phyloP scores from a whole-genome alignment of 208 protist species.

The Herpetomonas tarakana region DNA sequence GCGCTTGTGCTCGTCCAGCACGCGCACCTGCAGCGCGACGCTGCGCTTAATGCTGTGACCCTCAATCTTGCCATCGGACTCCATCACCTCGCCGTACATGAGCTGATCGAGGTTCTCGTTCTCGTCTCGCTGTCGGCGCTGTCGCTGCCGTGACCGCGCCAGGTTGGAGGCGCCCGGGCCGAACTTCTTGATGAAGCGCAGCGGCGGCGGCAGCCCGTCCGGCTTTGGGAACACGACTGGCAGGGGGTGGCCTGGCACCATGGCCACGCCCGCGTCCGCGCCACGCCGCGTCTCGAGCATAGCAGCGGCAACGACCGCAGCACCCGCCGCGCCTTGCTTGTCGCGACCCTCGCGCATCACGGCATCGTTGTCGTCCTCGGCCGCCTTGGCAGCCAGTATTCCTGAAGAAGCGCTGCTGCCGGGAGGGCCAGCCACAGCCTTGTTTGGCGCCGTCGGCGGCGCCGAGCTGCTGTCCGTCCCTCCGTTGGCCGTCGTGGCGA shows the following conservation, averaged over 20 bases:
- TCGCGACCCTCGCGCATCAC: conserved; percentile 54
- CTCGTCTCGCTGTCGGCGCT: conserved; percentile 16
- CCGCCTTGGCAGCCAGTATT: conserved; percentile 7
- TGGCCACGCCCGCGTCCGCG: conserved; percentile 38
- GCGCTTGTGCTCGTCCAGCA: conserved; percentile 54
- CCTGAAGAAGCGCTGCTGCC: background rate
- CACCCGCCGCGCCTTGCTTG: conserved; percentile 57
- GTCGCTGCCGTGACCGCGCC: conserved; percentile 8
- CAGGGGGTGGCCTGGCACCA: conserved; percentile 54
- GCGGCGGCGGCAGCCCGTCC: conserved; percentile 33
- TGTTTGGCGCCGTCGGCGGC: background rate
- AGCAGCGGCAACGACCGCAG: conserved; percentile 53
- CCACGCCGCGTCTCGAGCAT: conserved; percentile 54
- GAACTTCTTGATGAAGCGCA: conserved; percentile 45
- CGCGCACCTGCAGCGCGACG: conserved; percentile 34
- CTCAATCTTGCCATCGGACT: conserved; percentile 27
- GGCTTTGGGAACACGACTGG: conserved; percentile 56
- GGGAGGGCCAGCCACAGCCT: background rate
- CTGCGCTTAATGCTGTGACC: conserved; percentile 31
- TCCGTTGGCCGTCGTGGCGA: conserved; percentile 10
- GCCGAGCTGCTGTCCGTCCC: background rate
- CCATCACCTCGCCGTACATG: conserved; percentile 46
- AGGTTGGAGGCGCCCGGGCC: conserved; percentile 25
- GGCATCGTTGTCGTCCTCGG: conserved; percentile 50
- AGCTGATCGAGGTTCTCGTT: conserved; percentile 20